phyloP scores from a whole-genome alignment of 75 land plant species.

The Pinus albicaulis region DNA sequence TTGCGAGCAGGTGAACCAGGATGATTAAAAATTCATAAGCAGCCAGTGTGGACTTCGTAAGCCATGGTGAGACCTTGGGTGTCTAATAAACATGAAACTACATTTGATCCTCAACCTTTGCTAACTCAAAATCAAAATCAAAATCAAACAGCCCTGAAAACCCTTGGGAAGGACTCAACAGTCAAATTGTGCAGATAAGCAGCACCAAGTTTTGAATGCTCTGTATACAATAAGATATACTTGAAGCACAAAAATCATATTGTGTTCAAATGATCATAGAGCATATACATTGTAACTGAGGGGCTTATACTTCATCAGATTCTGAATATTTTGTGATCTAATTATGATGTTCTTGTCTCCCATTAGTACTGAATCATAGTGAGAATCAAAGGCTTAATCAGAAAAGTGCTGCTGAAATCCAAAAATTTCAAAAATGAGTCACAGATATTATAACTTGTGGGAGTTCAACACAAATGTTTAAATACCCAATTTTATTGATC shows the following conservation, averaged over 20 bases:
- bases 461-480: neutral
- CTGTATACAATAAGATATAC: constrained; percentile 37
- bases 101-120: too few species aligned
- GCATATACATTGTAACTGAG: constrained; percentile 60
- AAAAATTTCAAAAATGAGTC: neutral
- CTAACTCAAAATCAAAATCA: too few species aligned
- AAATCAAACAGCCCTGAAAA: too few species aligned
- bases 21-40: too few species aligned
- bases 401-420: neutral
- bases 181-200: constrained; percentile 6
- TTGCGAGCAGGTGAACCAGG: too few species aligned
- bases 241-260: constrained; percentile 46
- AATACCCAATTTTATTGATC: neutral
- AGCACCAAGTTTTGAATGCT: constrained; percentile 40
- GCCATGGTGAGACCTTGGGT: too few species aligned
- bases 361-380: neutral
- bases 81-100: too few species aligned
- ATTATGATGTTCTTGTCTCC: neutral
- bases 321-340: neutral
- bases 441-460: neutral
- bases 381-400: neutral
- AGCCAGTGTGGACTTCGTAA: too few species aligned
- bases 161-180: too few species aligned
- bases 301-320: constrained; percentile 25
- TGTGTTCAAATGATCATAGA: constrained; percentile 43